Evolutionary conservation across 768 basidiomycete species (phyloP).

Genomic region (Trametes sanguinea): DNA sequence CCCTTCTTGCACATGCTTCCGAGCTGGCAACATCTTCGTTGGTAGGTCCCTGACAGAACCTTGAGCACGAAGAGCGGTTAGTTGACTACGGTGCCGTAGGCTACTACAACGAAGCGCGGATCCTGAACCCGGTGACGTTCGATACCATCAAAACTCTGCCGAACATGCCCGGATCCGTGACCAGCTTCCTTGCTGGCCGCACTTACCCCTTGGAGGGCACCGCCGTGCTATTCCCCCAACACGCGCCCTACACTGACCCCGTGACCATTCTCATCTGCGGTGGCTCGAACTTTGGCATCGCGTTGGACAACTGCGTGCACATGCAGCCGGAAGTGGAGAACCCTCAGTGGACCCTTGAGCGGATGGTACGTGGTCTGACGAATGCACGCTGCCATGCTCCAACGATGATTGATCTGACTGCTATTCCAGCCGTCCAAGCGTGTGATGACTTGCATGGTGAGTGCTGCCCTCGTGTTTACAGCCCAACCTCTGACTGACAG

Average conservation of each 20-base stretch:
- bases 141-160: conserved; percentile 60
- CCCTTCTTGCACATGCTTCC: conserved; percentile 77
- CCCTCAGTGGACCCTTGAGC: conserved; percentile 69
- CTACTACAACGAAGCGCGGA: conserved; percentile 81
- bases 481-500: not conserved
- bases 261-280: conserved; percentile 74
- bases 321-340: conserved; percentile 65
- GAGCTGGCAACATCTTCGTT: conserved; percentile 66
- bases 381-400: not conserved
- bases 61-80: not conserved
- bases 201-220: conserved; percentile 79
- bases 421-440: conserved; percentile 59
- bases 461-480: conserved; percentile 4
- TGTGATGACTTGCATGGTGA: conserved; percentile 75
- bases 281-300: conserved; percentile 61
- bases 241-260: conserved; percentile 73
- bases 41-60: conserved; percentile 41
- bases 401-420: not conserved
- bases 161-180: conserved; percentile 75
- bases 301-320: conserved; percentile 70
- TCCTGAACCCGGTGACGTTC: conserved; percentile 68
- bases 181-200: conserved; percentile 69
- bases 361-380: conserved; percentile 59
- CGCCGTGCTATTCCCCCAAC: conserved; percentile 67
- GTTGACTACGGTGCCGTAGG: conserved; percentile 38